Percentiles rank a stretch among this genome's conserved stretches.
Conservation (phyloP, 768 basidiomycete genomes). For the Auricularia heimuer region DNA sequence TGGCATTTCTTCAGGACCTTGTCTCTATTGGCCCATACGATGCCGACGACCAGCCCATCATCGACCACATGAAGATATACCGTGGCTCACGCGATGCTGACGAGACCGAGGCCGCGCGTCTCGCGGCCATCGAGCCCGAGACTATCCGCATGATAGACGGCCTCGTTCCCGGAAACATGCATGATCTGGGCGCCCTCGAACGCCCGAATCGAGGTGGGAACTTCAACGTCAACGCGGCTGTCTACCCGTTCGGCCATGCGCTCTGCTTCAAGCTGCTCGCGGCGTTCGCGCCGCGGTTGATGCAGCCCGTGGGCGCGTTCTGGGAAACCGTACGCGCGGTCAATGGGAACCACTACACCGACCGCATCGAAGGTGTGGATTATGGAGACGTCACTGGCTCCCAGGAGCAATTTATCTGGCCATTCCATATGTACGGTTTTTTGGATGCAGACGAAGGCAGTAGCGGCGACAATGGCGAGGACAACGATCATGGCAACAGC, state of each 20-base stretch:
- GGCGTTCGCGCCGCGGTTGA: not conserved
- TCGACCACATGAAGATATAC: not conserved
- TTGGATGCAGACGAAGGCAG: no score
- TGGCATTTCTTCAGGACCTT: not conserved
- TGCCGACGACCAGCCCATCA: not conserved
- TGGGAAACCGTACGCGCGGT: not conserved
- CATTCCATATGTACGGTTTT: not conserved
- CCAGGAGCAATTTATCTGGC: not conserved
- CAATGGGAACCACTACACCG: not conserved
- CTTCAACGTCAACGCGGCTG: not conserved
- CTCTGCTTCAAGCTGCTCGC: not conserved
- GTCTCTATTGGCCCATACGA: conserved; percentile 1
- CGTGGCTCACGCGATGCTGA: not conserved
- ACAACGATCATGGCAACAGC: no score
- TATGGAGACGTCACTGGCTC: not conserved
- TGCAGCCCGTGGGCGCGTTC: not conserved
- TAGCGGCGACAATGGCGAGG: no score
- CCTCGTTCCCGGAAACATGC: not conserved
- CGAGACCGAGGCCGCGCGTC: not conserved
- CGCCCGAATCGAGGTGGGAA: not conserved
- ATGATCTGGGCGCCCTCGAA: not conserved
- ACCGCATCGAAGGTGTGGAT: not conserved
- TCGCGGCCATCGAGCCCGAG: not conserved
- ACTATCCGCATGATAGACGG: not conserved
- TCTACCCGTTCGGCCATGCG: not conserved